A percentile compares a stretch with the other conserved stretches of the same genome.
Evolutionary conservation across 2,329 filamentous ascomycete genomes (phyloP).

Genomic region (Colletotrichum sp.): DNA sequence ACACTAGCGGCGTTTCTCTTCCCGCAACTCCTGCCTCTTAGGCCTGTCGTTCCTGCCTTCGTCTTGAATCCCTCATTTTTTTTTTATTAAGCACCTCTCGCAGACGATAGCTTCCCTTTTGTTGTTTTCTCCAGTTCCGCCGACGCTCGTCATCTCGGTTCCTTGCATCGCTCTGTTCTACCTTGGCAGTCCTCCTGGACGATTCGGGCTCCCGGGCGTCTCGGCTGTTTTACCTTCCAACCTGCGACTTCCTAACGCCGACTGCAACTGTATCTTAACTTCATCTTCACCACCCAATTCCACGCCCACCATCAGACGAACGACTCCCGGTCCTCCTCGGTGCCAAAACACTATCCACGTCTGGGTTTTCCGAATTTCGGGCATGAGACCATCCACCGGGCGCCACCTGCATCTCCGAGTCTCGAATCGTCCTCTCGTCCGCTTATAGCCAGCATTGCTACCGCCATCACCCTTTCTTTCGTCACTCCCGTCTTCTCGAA

Average conservation of each 20-base stretch:
- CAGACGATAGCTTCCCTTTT: background rate
- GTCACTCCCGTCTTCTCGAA: background rate
- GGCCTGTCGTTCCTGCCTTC: background rate
- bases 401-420: background rate
- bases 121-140: background rate
- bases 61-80: background rate
- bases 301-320: background rate
- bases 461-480: background rate
- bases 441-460: background rate
- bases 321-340: background rate
- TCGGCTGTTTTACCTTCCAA: constrained; percentile 1
- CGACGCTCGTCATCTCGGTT: background rate
- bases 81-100: background rate
- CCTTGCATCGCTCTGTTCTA: constrained; percentile 3
- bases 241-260: background rate
- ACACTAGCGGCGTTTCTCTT: constrained; percentile 7
- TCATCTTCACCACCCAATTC: constrained; percentile 1
- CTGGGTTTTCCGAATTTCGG: background rate
- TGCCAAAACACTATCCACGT: background rate
- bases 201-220: background rate
- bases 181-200: background rate
- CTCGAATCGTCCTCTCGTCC: background rate
- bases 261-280: constrained; percentile 7
- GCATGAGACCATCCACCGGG: background rate
- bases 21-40: background rate